phyloP scores from a whole-genome alignment of 352 stramenopile genomes.

The Phytophthora colocasiae region DNA sequence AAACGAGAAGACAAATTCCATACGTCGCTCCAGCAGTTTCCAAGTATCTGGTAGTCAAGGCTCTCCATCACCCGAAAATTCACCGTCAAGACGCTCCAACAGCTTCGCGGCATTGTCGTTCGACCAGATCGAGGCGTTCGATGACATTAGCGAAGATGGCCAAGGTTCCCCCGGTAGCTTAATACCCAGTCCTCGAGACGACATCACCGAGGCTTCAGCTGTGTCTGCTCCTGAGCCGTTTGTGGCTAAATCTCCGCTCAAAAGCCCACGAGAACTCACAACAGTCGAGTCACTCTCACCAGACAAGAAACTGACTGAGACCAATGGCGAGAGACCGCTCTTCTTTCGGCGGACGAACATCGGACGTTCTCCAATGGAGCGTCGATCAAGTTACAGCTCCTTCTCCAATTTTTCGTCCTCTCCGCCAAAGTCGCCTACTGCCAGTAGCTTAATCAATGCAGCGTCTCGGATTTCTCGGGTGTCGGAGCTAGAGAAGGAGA shows the following conservation, averaged over 20 bases:
- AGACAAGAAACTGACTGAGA: conserved; percentile 15
- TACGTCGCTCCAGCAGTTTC: conserved; percentile 20
- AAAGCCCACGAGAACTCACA: conserved; percentile 32
- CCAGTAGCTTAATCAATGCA: conserved; percentile 12
- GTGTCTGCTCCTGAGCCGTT: conserved; percentile 21
- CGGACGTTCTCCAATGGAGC: conserved; percentile 36
- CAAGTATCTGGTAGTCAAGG: not conserved
- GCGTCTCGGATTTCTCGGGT: conserved; percentile 38
- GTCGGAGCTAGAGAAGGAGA: conserved; percentile 69
- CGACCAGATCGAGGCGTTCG: conserved; percentile 1
- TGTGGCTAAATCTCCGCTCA: not conserved
- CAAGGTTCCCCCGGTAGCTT: conserved; percentile 5
- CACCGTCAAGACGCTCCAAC: conserved; percentile 19
- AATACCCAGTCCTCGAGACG: conserved; percentile 11
- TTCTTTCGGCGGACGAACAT: conserved; percentile 54
- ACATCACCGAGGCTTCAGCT: conserved; percentile 23
- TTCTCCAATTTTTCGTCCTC: conserved; percentile 22
- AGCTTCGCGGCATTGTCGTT: conserved; percentile 15
- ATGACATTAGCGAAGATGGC: conserved; percentile 12
- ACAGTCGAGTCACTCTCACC: conserved; percentile 45
- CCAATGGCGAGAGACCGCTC: conserved; percentile 29
- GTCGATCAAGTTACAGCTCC: conserved; percentile 46
- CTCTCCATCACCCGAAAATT: conserved; percentile 24
- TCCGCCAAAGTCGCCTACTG: conserved; percentile 17
- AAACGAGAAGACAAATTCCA: conserved; percentile 4